phyloP scores from a whole-genome alignment of 495 filamentous ascomycete species.

The Xylaria sp. region DNA sequence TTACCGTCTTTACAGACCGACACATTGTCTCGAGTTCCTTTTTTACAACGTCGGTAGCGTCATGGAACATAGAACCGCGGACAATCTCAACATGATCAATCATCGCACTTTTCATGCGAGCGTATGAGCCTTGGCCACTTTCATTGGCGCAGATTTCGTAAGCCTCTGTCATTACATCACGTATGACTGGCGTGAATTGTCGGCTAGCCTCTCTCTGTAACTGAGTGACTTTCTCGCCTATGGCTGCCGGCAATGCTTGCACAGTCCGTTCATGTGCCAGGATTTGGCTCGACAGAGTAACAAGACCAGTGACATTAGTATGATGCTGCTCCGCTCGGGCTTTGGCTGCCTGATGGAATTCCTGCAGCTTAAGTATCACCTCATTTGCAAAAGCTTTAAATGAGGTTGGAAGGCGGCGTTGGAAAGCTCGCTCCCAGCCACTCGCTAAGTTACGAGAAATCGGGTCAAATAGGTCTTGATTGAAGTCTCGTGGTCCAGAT shows the following conservation, averaged over 20 bases:
- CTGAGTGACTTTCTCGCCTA: constrained; percentile 47
- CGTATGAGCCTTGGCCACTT: constrained; percentile 55
- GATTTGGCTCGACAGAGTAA: constrained; percentile 50
- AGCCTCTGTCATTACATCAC: constrained; percentile 50
- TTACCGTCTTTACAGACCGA: constrained; percentile 9
- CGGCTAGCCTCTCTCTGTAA: constrained; percentile 64
- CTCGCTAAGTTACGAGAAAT: constrained; percentile 59
- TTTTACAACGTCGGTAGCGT: constrained; percentile 53
- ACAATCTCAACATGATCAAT: constrained; percentile 51
- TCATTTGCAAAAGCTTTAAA: constrained; percentile 30
- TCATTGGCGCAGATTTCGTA: constrained; percentile 59
- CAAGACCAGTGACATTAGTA: constrained; percentile 35
- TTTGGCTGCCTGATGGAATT: constrained; percentile 49
- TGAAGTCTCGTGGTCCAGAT: constrained; percentile 55
- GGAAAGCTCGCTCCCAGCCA: constrained; percentile 66
- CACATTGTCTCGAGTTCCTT: constrained; percentile 48
- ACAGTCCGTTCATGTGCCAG: constrained; percentile 50
- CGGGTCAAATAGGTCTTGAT: constrained; percentile 57
- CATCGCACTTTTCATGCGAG: constrained; percentile 65
- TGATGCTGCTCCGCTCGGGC: constrained; percentile 31
- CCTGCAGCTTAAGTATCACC: constrained; percentile 32
- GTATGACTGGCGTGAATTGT: constrained; percentile 60
- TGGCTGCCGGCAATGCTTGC: constrained; percentile 37
- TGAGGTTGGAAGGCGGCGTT: constrained; percentile 36
- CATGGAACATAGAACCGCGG: constrained; percentile 58